These are phyloP conservation scores for Chlorella vulgaris DNA, from an alignment of 139 green algal species.

Conservation along the genomic window DNA sequence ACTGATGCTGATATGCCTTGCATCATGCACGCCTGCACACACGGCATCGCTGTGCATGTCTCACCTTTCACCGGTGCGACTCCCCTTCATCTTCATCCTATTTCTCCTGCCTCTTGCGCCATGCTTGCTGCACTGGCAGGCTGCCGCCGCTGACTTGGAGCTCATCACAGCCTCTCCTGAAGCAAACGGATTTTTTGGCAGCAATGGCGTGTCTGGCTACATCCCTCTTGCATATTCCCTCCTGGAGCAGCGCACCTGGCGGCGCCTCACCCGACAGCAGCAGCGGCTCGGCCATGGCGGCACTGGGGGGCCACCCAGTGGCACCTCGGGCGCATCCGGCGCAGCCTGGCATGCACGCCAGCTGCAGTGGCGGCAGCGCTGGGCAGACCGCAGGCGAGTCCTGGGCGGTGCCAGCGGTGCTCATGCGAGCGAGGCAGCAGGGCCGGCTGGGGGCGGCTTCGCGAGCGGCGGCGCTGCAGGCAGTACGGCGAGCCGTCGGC, in stretches of 20 bases:
- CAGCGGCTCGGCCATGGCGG: background rate
- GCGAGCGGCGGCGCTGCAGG: background rate
- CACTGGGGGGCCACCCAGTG: background rate
- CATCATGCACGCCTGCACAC: background rate
- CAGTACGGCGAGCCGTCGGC: background rate
- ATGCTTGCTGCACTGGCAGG: background rate
- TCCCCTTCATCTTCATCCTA: background rate
- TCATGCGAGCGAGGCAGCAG: too few species aligned
- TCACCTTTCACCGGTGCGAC: too few species aligned
- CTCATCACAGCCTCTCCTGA: slow-evolving; percentile 38
- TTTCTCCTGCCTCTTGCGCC: background rate
- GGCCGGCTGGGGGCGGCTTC: background rate
- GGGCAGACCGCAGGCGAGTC: background rate
- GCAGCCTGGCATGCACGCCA: background rate
- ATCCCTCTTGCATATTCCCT: slow-evolving; percentile 56
- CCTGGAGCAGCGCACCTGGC: slow-evolving; percentile 49
- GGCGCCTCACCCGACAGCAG: background rate
- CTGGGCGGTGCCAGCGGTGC: background rate
- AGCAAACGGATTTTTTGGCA: slow-evolving; percentile 56
- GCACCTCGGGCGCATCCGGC: background rate
- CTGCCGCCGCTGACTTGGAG: background rate
- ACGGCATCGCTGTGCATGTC: background rate
- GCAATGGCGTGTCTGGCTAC: slow-evolving; percentile 33
- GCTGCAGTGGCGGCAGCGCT: background rate
- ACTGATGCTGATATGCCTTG: too few species aligned